Evolutionary conservation across 1,284 basidiomycete genomes (phyloP), one percentile per base, ranked within the genome.

Genomic region (Coniferiporia weirii): DNA sequence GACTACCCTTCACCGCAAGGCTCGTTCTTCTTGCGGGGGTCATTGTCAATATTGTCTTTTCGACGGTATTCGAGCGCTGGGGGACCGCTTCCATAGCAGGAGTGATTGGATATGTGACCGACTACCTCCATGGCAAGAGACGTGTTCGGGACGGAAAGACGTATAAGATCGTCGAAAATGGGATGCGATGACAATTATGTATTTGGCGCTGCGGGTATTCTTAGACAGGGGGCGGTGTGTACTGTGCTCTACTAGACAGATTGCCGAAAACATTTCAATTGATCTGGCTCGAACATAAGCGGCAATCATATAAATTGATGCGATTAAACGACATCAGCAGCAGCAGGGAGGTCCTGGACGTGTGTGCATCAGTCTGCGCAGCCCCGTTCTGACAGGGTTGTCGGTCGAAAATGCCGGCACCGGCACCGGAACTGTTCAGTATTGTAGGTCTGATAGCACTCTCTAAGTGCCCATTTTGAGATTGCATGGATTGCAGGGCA

Each of bases 51-150:
- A 81, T 93, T 22, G 74, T 75, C 1, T 66, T 84, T 15, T 95
- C 91, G 36, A 78, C 93, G 70, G 78, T 76, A 0, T 97, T 90
- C 67, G 96, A 99, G 70, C 79, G 82, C 52, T 94, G 87, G 82
- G 87, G 83, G 4, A 79, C 87, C 38, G 77, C 78, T 59, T 74
- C 76, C 12, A 81, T 94, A 49, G 82, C 86, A 3, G 74, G 72
- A 22, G 35, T 81, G 36, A 76, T 93, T 19, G 84, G 82, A 2
- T 68, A 69, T 52, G 57, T 83, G 61, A 69, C 76, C 60, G 72
- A 73, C 53, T 47, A 45, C 3, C 73, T 79, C 67, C 75, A 74
- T 48, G 74, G 73, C 49, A 77, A 77, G 61, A 76, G 77, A 61
- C 74, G 84, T 60, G 70, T 75, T 47, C 73, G 78, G 56, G 82